Evolutionary conservation across 2,329 filamentous ascomycete species (phyloP), one percentile per base, ranked within the genome.

Genomic region (Colletotrichum zoysiae): DNA sequence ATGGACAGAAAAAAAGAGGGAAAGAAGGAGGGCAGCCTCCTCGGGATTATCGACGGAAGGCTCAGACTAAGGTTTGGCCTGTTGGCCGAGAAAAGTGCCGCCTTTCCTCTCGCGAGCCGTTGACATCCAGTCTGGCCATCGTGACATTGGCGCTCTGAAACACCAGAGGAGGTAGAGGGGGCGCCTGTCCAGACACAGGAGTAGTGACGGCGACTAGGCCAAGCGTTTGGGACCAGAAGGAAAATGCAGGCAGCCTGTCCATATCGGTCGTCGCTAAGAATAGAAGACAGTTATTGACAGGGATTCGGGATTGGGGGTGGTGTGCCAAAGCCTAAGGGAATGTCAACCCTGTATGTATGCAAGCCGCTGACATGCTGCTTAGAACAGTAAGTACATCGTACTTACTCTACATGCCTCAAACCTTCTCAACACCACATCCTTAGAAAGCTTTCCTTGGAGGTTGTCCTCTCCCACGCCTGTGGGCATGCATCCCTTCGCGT

Each of bases 121-220:
- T 5, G 35, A 33, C 38, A 61, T 30, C 58, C 12, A 38, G 14
- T 18, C 44, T 38, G 48, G 2, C 60, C 58, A 59, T 53, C 65
- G 46, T 71, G 35, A 38, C 65, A 64, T 61, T 61, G 60, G 60
- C 26, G 11, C 70, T 63, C 67, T 71, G 67, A 67, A 73, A 73
- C 62, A 50, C 33, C 40, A 63, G 20, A 23, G 48, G 56, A 20
- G 40, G 26, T 65, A 50, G 30, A 68, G 55, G 65, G 53, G 65
- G 35, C 55, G 55, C 55, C 57, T 62, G 63, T 61, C 67, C 56
- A 57, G 55, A 68, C 65, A 65, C 35, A 38, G 60, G 53, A 64
- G 38, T 46, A 65, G 53, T 59, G 59, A 51, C 59, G 48, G 65
- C 59, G 58, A 56, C 51, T 50, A 50, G 59, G 69, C 38, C 68